These are phyloP conservation scores for Sclerotinia trifoliorum DNA, from an alignment of 2,329 filamentous ascomycete genomes.

Conservation along the genomic window DNA sequence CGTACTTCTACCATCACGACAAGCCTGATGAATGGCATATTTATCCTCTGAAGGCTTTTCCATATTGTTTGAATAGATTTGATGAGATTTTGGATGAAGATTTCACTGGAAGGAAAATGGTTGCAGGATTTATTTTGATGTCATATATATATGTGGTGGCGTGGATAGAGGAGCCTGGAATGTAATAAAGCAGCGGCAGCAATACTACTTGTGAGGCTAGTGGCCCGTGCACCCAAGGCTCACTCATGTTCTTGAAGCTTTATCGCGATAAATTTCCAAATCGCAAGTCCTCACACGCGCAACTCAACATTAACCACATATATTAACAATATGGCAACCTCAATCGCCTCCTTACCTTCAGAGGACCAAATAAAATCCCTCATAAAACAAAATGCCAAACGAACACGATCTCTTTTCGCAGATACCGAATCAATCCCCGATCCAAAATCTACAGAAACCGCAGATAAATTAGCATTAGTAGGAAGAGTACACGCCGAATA, in stretches of 20 bases:
- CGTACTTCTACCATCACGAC: constrained; percentile 79
- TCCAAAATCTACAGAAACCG: constrained; percentile 32
- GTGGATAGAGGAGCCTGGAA: constrained; percentile 16
- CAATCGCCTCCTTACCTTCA: constrained; percentile 10
- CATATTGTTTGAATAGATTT: constrained; percentile 4
- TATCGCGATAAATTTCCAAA: constrained; percentile 21
- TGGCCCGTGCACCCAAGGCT: constrained; percentile 9
- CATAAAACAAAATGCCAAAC: constrained; percentile 46
- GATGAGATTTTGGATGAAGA: background rate
- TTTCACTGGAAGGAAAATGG: background rate
- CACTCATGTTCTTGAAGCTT: constrained; percentile 17
- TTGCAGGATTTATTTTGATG: background rate
- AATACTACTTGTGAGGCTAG: background rate
- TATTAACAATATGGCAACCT: constrained; percentile 17
- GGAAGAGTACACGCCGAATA: constrained; percentile 60
- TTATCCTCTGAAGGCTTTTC: constrained; percentile 49
- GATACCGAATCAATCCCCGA: constrained; percentile 31
- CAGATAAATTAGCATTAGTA: constrained; percentile 36
- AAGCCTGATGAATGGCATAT: constrained; percentile 84
- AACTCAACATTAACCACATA: constrained; percentile 8
- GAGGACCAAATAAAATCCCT: constrained; percentile 42
- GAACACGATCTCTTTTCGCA: constrained; percentile 44
- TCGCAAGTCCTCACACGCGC: constrained; percentile 1
- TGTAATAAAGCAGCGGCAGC: constrained; percentile 12
- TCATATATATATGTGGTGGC: constrained; percentile 7